Evolutionary conservation across 352 stramenopile species (phyloP), one percentile per base, ranked within the genome.

Genomic region (Globisporangium spinosum): DNA sequence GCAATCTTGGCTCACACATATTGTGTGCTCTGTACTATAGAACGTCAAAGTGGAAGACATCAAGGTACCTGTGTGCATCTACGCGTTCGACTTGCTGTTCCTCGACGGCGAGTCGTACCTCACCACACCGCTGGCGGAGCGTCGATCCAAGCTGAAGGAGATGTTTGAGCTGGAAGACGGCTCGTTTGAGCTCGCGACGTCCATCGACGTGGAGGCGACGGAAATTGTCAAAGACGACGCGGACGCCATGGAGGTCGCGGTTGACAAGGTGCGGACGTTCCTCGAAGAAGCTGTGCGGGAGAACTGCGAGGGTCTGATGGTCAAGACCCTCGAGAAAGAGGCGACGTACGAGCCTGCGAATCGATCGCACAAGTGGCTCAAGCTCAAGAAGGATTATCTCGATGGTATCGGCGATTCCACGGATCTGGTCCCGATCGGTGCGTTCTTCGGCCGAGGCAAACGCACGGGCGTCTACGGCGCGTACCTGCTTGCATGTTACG

Each of bases 331-430:
- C 3, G 87, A 98, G 68, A 87, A 93, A 23, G 97, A 99, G 77
- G 93, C 94, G 22, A 97, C 94, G 1, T 99, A 99, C 77, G 93
- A 99, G 73, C 98, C 98, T 7, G 98, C 95, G 7, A 98, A 97
- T 68, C 90, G 97, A 45, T 99, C 96, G 9, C 86, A 99, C 64
- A 99, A 99, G 77, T 99, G 98, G 98, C 85, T 99, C 53, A 99
- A 99, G 75, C 87, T 99, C 7, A 99, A 99, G 80, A 99, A 99
- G 75, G 98, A 99, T 78, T 99, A 99, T 68, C 76, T 99, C 0
- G 96, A 99, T 27, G 97, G 96, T 23, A 94, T 99, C 51, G 97
- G 96, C 8, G 98, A 99, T 76, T 99, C 97, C 10, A 91, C 98
- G 1, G 98, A 99, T 76, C 79, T 99, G 23, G 98, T 99, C 32